A percentile compares a stretch with the other conserved stretches of the same genome.
Evolutionary conservation across 371 early-diverging fungal species (phyloP).

Genomic region (Amoeboradix gromovi): DNA sequence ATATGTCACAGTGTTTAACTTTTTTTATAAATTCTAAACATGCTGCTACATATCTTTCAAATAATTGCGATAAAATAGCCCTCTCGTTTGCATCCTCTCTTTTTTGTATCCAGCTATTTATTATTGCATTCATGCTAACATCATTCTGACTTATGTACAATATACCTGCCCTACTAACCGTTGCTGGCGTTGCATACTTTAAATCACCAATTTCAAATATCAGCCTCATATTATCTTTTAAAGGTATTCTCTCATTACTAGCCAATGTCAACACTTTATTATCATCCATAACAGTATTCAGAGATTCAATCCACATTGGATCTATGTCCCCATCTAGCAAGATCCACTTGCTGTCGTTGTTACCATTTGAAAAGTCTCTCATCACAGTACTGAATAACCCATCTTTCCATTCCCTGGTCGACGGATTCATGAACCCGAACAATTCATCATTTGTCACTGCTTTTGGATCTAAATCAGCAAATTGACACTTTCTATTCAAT

Average conservation of each 20-base stretch:
- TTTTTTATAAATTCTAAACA: conserved; percentile 20
- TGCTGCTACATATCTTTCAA: conserved; percentile 25
- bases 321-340: conserved; percentile 30
- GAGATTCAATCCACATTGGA: conserved; percentile 36
- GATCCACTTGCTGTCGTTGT: conserved; percentile 30
- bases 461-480: conserved; percentile 26
- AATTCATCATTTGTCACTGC: conserved; percentile 30
- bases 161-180: conserved; percentile 3
- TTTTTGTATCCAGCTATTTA: conserved; percentile 32
- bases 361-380: conserved; percentile 21
- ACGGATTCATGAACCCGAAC: conserved; percentile 27
- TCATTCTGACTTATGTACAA: conserved; percentile 25
- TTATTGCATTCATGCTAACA: conserved; percentile 27
- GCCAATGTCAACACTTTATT: conserved; percentile 33
- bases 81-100: conserved; percentile 25
- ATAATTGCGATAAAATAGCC: conserved; percentile 19
- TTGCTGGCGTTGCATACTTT: background rate
- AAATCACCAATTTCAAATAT: conserved; percentile 6
- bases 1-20: conserved; percentile 24
- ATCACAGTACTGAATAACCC: conserved; percentile 26
- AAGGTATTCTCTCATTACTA: conserved; percentile 31
- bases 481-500: conserved; percentile 21
- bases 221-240: conserved; percentile 27
- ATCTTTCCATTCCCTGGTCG: conserved; percentile 34
- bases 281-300: conserved; percentile 38